Conservation (phyloP, 2,329 filamentous ascomycete species). For the Penicillium rolfsii region DNA sequence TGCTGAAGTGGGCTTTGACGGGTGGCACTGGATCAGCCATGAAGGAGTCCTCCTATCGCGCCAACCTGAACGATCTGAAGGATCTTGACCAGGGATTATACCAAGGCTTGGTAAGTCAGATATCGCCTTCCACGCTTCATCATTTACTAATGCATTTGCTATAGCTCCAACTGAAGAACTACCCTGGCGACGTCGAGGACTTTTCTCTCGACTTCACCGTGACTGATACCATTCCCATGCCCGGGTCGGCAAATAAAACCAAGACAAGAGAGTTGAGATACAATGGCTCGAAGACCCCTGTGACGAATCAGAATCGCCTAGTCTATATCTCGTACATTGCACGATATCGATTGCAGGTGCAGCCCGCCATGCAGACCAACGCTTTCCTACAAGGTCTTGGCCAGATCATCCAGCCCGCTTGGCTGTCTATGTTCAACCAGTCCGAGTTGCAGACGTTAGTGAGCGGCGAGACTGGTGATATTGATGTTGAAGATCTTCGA, state of each 20-base stretch:
- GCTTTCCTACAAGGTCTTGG: conserved; percentile 86
- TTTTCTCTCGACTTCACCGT: conserved; percentile 88
- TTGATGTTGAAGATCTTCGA: conserved; percentile 84
- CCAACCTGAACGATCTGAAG: conserved; percentile 91
- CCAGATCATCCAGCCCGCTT: conserved; percentile 84
- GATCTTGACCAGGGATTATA: conserved; percentile 92
- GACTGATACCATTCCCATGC: conserved; percentile 65
- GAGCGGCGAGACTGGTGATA: conserved; percentile 80
- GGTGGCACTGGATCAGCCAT: conserved; percentile 65
- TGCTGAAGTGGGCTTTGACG: conserved; percentile 89
- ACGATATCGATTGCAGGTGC: conserved; percentile 79
- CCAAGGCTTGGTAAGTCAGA: conserved; percentile 68
- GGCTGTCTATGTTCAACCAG: conserved; percentile 99
- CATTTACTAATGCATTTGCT: conserved; percentile 4
- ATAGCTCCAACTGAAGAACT: conserved; percentile 75
- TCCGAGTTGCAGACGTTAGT: conserved; percentile 90
- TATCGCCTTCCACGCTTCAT: neutral
- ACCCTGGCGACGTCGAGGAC: conserved; percentile 76
- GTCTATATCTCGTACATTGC: conserved; percentile 95
- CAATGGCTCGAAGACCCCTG: conserved; percentile 72
- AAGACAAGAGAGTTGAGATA: conserved; percentile 75
- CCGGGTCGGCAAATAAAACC: conserved; percentile 59
- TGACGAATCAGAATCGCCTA: conserved; percentile 89
- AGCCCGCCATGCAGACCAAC: conserved; percentile 78
- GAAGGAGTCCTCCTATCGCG: conserved; percentile 74